Percentiles rank a stretch among this genome's conserved stretches.
Conservation (phyloP, 176 grass and related monocot genomes). For the Bonia amplexicaulis region DNA sequence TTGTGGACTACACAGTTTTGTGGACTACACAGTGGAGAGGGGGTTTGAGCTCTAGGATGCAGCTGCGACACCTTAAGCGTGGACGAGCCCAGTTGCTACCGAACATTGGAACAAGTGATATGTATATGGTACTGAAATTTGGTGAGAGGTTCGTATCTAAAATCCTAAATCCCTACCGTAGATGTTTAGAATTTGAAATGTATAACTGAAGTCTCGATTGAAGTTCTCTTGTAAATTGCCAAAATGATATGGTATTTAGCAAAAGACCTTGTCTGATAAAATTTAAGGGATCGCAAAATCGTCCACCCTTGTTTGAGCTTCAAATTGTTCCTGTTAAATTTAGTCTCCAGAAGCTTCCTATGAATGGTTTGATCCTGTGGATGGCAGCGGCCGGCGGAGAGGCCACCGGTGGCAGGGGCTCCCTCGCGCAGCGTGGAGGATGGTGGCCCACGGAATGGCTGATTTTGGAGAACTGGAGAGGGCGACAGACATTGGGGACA, state of each 20-base stretch:
- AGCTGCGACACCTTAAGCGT: background rate
- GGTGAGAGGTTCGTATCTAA: background rate
- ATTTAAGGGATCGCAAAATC: background rate
- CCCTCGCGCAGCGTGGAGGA: no score
- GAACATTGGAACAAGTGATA: background rate
- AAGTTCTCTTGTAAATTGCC: background rate
- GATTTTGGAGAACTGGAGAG: no score
- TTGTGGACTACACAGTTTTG: conserved; percentile 93
- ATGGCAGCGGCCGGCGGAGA: no score
- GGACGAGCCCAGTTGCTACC: background rate
- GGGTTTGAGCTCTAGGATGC: conserved; percentile 58
- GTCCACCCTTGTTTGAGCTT: background rate
- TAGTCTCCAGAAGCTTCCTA: background rate
- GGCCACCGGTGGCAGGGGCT: no score
- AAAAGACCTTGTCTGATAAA: background rate
- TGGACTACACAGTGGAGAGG: conserved; percentile 83
- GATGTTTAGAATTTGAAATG: conserved; percentile 7
- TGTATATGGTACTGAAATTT: background rate
- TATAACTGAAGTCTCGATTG: background rate
- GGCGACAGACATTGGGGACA: no score
- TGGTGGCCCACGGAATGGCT: no score
- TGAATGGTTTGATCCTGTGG: no score
- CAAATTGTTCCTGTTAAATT: background rate
- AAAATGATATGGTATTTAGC: background rate
- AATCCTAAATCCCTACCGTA: background rate